These are phyloP conservation scores for Tricholomella constricta DNA, from an alignment of 768 basidiomycete genomes.

Conservation along the genomic window DNA sequence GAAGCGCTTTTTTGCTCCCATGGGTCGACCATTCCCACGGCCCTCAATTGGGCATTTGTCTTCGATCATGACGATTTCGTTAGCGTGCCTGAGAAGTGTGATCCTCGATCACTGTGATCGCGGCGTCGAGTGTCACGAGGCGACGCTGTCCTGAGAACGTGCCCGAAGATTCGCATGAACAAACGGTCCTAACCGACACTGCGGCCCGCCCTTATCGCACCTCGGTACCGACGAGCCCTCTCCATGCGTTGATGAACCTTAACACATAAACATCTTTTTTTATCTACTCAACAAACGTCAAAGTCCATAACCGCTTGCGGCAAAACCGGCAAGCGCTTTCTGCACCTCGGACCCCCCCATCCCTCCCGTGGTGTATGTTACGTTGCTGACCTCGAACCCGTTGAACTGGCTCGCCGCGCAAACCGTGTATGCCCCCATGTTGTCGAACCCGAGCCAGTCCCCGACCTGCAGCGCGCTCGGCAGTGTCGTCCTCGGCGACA, in stretches of 20 bases:
- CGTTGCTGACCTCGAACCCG: conserved; percentile 80
- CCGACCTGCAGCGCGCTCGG: conserved; percentile 80
- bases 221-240: conserved; percentile 35
- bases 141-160: conserved; percentile 29
- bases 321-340: conserved; percentile 50
- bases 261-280: neutral
- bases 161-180: conserved; percentile 36
- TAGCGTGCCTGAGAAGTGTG: conserved; percentile 32
- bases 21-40: conserved; percentile 1
- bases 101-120: conserved; percentile 36
- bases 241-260: conserved; percentile 32
- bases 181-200: conserved; percentile 19
- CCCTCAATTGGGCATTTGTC: conserved; percentile 22
- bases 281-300: conserved; percentile 14
- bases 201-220: conserved; percentile 32
- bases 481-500: conserved; percentile 62
- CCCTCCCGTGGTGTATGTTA: conserved; percentile 76
- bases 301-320: conserved; percentile 41
- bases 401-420: conserved; percentile 97
- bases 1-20: conserved; percentile 14
- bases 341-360: conserved; percentile 54
- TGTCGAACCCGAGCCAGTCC: conserved; percentile 97
- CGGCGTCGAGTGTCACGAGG: conserved; percentile 37
- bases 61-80: conserved; percentile 38
- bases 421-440: conserved; percentile 99